Percentiles rank a stretch among this genome's conserved stretches.
These are phyloP conservation scores for Rhazya stricta DNA, from an alignment of 257 asterid species.

Conservation along the genomic window DNA sequence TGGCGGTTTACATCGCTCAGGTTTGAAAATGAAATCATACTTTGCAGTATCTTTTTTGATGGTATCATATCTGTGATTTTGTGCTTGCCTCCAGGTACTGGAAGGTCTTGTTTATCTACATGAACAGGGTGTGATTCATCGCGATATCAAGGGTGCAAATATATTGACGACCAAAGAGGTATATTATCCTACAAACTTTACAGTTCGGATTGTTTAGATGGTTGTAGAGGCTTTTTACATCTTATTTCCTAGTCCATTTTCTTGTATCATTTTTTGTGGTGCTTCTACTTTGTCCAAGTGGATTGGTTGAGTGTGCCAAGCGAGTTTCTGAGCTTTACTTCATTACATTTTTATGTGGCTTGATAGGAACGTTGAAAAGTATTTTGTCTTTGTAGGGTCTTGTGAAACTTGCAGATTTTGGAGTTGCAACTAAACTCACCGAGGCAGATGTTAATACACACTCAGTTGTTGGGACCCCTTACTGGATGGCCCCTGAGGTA, in stretches of 20 bases:
- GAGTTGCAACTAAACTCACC: slow-evolving; percentile 93
- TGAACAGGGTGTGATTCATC: slow-evolving; percentile 99
- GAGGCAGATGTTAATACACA: slow-evolving; percentile 93
- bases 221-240: not conserved
- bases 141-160: slow-evolving; percentile 99
- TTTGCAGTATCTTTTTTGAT: slow-evolving; percentile 16
- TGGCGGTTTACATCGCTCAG: slow-evolving; percentile 95
- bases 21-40: slow-evolving; percentile 35
- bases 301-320: not conserved
- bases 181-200: slow-evolving; percentile 7
- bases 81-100: slow-evolving; percentile 54
- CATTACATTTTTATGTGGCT: not conserved
- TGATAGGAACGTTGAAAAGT: slow-evolving; percentile 8
- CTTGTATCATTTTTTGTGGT: not conserved
- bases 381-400: slow-evolving; percentile 77
- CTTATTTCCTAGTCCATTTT: slow-evolving; percentile 1
- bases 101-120: slow-evolving; percentile 97
- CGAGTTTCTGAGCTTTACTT: not conserved
- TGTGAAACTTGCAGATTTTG: slow-evolving; percentile 98
- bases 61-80: slow-evolving; percentile 17
- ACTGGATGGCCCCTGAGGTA: slow-evolving; percentile 99
- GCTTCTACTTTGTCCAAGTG: slow-evolving; percentile 3
- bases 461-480: slow-evolving; percentile 99
- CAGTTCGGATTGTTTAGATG: not conserved
- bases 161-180: slow-evolving; percentile 98